Evolutionary conservation across 1,139 yeast genomes (phyloP), one percentile per base, ranked within the genome.

Genomic region (Arxiozyma bovina): DNA sequence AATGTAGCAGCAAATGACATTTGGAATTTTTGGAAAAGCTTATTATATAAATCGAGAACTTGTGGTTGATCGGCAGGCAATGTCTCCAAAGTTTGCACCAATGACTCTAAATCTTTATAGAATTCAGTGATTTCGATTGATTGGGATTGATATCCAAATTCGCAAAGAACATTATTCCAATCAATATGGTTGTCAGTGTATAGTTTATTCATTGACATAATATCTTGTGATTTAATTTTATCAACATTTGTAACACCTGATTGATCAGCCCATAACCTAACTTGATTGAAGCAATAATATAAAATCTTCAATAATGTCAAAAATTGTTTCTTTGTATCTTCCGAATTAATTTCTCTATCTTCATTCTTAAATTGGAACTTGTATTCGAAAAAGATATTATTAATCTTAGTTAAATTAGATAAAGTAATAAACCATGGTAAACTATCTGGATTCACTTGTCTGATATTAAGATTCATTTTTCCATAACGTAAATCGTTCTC

Each of bases 1-100:
- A 89, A 73, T 1, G 79, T 77, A 11, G 76, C 67, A 0, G 96
- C 95, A 75, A 90, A 90, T 1, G 71, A 76, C 62, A 84, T 85
- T 1, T 84, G 87, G 69, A 80, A 87, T 50, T 74, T 74, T 25
- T 78, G 77, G 64, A 89, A 80, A 65, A 80, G 87, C 45, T 72
- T 70, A 41, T 74, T 74, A 57, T 85, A 81, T 9, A 72, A 67
- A 25, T 69, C 69, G 0, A 76, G 67, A 21, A 57, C 61, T 27
- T 70, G 75, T 59, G 81, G 73, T 59, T 82, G 82, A 30, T 71
- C 75, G 58, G 81, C 73, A 58, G 82, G 81, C 22, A 67, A 53
- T 25, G 77, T 74, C 50, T 82, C 85, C 30, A 87, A 71, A 7
- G 89, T 78, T 57, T 79, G 81, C 0, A 83, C 85, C 48, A 90